Evolutionary conservation across 2,329 filamentous ascomycete genomes (phyloP), one percentile per base, ranked within the genome.

Genomic region (Alternaria gaisen): DNA sequence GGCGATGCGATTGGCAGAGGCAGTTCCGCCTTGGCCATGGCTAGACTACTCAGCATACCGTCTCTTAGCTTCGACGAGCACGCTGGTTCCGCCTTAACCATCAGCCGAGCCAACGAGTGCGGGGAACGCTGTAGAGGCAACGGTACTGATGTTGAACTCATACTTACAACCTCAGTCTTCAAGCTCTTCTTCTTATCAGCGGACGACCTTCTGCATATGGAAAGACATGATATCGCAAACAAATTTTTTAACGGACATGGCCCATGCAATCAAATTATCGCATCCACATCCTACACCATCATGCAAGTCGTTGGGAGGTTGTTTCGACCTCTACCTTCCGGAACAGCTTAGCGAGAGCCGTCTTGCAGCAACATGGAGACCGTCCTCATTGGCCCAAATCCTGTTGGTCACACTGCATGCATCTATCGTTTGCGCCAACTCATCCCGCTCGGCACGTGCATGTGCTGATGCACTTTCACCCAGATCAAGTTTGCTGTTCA

Each of bases 291-390:
- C 16, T 18, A 60, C 53, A 46, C 58, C 12, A 52, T 52, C 40
- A 46, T 8, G 12, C 18, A 42, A 54, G 12, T 43, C 22, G 22
- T 32, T 34, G 18, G n/a, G 38, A 26, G 28, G 14, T 10, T 53
- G 28, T 47, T 53, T 32, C 10, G 32, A 46, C 20, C 32, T 32
- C 52, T 41, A 60, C 58, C 58, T 60, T 60, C 58, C 54, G 34
- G n/a, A 60, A 53, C 40, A 34, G 47, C 47, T 53, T 56, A 60
- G 58, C 53, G 53, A 52, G 34, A 41, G 26, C 32, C 32, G 36
- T 53, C 28, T 60, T 30, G 20, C 34, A 48, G 16, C n/a, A 22
- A 16, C 32, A 20, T n/a, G 6, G 20, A 20, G 28, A n/a, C 26
- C 28, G 28, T 36, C 32, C 34, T 20, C 18, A 60, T 60, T 57